Percentiles rank a stretch among this genome's conserved stretches.
phyloP scores from a whole-genome alignment of 306 rosid species.

The Mimosa bimucronata region DNA sequence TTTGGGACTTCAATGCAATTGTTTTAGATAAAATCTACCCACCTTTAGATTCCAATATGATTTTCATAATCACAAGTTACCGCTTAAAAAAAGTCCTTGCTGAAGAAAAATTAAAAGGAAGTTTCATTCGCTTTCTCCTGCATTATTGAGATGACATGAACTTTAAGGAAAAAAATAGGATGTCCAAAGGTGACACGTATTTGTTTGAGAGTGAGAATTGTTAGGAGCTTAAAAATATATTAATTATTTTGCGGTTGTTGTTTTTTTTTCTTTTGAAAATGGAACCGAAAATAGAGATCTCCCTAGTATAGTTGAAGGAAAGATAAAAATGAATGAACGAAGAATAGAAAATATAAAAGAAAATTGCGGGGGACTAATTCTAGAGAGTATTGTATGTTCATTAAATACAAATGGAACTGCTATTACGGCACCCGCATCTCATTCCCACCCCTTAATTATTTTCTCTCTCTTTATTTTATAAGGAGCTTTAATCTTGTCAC shows the following conservation, averaged over 20 bases:
- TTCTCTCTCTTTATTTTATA: too few relatives aligned
- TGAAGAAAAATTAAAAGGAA: too few relatives aligned
- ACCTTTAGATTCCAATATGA: too few relatives aligned
- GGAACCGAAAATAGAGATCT: conserved; percentile 15
- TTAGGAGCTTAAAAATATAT: background rate
- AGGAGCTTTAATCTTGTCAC: background rate
- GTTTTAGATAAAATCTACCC: too few relatives aligned
- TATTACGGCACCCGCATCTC: conserved; percentile 42
- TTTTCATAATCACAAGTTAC: too few relatives aligned
- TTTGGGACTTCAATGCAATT: too few relatives aligned
- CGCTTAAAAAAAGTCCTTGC: too few relatives aligned
- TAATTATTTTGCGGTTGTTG: background rate
- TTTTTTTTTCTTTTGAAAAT: background rate
- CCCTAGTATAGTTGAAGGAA: background rate
- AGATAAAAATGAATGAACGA: too few relatives aligned
- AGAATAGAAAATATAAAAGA: background rate
- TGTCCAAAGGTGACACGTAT: background rate
- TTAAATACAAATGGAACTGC: conserved; percentile 32
- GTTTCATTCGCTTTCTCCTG: background rate
- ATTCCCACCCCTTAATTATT: background rate
- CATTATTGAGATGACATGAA: background rate
- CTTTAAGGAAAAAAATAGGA: background rate
- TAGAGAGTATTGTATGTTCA: background rate
- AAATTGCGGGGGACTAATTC: conserved; percentile 13
- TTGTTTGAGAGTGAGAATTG: background rate